These are phyloP conservation scores for Hippophae tibetana DNA, from an alignment of 306 rosid species.

Conservation along the genomic window DNA sequence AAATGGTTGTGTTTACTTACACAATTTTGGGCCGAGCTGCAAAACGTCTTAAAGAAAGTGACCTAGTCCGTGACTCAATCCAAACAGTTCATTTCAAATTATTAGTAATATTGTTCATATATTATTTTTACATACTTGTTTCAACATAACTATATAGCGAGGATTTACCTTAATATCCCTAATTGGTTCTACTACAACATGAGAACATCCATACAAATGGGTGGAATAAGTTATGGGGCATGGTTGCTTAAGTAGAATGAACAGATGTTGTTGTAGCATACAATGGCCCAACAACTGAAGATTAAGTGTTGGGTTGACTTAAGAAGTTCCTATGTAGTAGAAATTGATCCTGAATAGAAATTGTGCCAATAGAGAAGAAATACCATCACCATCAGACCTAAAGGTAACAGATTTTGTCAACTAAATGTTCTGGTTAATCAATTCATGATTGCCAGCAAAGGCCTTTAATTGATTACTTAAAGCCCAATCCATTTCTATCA, in stretches of 20 bases:
- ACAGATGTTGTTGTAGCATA: conserved; percentile 83
- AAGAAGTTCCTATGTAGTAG: conserved; percentile 61
- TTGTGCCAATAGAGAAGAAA: conserved; percentile 40
- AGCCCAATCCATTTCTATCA: conserved; percentile 86
- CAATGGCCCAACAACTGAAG: conserved; percentile 62
- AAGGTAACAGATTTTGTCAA: conserved; percentile 36
- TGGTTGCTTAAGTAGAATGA: conserved; percentile 73
- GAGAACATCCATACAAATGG: conserved; percentile 31
- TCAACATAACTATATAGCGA: conserved; percentile 22
- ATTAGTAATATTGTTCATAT: too few species aligned
- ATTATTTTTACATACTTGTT: too few species aligned
- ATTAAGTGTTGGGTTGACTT: conserved; percentile 62
- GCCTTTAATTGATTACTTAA: conserved; percentile 43
- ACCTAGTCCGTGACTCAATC: too few species aligned
- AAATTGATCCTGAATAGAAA: conserved; percentile 54
- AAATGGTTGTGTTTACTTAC: too few species aligned
- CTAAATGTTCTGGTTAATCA: conserved; percentile 33
- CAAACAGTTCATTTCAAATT: too few species aligned
- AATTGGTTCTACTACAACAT: conserved; percentile 27
- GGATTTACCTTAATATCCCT: conserved; percentile 30
- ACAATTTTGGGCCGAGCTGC: too few species aligned
- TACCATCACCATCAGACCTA: conserved; percentile 40
- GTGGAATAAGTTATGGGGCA: conserved; percentile 59
- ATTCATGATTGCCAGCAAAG: conserved; percentile 35
- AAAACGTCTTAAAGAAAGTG: too few species aligned